phyloP scores from a whole-genome alignment of 768 basidiomycete genomes.

The Serendipita vermifera region DNA sequence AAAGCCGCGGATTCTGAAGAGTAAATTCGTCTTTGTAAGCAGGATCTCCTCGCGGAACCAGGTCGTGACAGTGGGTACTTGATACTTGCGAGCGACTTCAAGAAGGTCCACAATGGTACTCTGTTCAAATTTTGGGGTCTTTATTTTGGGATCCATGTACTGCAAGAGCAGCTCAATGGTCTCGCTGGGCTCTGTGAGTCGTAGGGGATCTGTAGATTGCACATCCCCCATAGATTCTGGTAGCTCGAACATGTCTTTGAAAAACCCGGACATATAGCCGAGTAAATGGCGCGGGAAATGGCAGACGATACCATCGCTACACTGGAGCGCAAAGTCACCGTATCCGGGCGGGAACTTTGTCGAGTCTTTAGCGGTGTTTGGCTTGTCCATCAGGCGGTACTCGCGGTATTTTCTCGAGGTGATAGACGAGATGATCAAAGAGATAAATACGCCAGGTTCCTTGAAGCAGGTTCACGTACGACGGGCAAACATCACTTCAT shows the following conservation, averaged over 20 bases:
- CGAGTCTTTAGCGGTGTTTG: too few relatives aligned
- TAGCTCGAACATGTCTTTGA: slow-evolving; percentile 2
- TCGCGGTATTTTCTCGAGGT: too few relatives aligned
- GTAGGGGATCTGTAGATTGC: not conserved
- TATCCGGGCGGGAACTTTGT: not conserved
- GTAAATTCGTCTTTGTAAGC: not conserved
- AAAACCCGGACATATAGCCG: slow-evolving; percentile 2
- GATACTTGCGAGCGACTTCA: slow-evolving; percentile 1
- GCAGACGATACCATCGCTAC: not conserved
- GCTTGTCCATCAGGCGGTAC: too few relatives aligned
- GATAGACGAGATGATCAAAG: too few relatives aligned
- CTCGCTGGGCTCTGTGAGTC: not conserved
- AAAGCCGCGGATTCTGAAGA: not conserved
- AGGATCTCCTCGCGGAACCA: not conserved
- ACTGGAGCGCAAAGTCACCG: slow-evolving; percentile 5
- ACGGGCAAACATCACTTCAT: too few relatives aligned
- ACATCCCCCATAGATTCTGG: too few relatives aligned
- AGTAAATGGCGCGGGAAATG: not conserved
- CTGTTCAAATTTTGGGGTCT: not conserved
- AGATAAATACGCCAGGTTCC: too few relatives aligned
- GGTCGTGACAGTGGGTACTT: not conserved
- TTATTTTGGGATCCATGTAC: not conserved
- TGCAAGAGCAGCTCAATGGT: not conserved
- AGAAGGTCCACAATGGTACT: not conserved
- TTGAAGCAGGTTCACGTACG: too few relatives aligned